Conservation (phyloP, 1,139 yeast genomes). For the Debaryomyces sp. region DNA sequence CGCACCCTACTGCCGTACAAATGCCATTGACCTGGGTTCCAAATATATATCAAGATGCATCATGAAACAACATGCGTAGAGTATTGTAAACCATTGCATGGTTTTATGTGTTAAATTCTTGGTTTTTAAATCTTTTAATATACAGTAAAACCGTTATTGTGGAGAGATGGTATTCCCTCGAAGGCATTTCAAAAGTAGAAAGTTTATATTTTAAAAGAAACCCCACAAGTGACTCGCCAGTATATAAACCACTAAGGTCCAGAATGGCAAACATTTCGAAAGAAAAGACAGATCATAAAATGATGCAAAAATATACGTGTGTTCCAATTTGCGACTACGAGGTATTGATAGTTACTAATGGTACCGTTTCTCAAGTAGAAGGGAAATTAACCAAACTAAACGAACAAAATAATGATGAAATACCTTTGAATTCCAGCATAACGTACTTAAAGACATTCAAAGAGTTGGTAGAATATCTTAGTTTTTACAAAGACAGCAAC, state of each 20-base stretch:
- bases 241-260: background rate
- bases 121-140: background rate
- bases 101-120: background rate
- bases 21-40: background rate
- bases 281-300: constrained; percentile 10
- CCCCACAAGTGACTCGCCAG: background rate
- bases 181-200: background rate
- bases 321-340: constrained; percentile 38
- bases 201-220: background rate
- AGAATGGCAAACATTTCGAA: background rate
- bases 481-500: constrained; percentile 12
- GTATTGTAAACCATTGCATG: background rate
- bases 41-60: background rate
- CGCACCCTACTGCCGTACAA: constrained; percentile 3
- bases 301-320: constrained; percentile 43
- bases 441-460: constrained; percentile 32
- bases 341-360: constrained; percentile 39
- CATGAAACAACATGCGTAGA: background rate
- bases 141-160: constrained; percentile 1
- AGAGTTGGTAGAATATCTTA: constrained; percentile 23
- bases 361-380: constrained; percentile 35
- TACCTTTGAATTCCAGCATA: constrained; percentile 29
- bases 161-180: background rate
- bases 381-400: constrained; percentile 28
- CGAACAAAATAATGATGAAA: constrained; percentile 26